Evolutionary conservation across 495 filamentous ascomycete genomes (phyloP).

Genomic region (Tuber borchii): DNA sequence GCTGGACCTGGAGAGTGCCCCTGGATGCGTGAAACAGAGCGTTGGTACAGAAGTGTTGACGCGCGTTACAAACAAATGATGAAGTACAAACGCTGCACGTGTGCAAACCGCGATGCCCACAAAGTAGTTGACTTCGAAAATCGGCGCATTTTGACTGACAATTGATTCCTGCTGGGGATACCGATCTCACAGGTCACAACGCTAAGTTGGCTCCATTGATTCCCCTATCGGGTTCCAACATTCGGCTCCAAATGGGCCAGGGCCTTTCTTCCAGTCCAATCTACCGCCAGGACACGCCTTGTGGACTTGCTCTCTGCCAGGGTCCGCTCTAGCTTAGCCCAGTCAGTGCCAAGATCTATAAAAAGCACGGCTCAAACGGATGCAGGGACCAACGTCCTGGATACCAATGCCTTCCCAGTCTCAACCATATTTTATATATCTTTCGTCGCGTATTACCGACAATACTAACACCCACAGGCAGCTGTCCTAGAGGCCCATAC

Average conservation of each 20-base stretch:
- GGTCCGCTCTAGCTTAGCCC: constrained; percentile 44
- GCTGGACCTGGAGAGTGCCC: constrained; percentile 50
- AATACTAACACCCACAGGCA: constrained; percentile 53
- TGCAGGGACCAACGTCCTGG: constrained; percentile 46
- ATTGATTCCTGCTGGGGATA: constrained; percentile 49
- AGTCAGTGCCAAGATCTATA: constrained; percentile 35
- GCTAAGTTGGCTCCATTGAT: constrained; percentile 47
- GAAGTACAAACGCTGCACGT: constrained; percentile 44
- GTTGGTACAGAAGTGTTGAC: constrained; percentile 12
- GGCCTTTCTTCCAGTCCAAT: constrained; percentile 48
- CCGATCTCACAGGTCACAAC: constrained; percentile 51
- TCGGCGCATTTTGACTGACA: constrained; percentile 43
- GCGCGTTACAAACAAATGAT: constrained; percentile 8
- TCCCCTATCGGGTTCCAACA: constrained; percentile 46
- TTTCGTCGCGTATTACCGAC: constrained; percentile 48
- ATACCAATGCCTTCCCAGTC: constrained; percentile 45
- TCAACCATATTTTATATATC: constrained; percentile 49
- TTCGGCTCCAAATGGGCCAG: constrained; percentile 44
- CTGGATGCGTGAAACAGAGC: constrained; percentile 22
- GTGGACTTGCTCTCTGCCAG: constrained; percentile 47
- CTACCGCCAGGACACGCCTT: constrained; percentile 50
- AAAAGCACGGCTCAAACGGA: constrained; percentile 30
- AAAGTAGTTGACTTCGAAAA: constrained; percentile 49
- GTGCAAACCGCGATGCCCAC: constrained; percentile 48
- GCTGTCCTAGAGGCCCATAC: constrained; percentile 55